Base-by-base conservation (phyloP, 2,329 filamentous ascomycete species). In the Trematosphaeria pertusa region DNA sequence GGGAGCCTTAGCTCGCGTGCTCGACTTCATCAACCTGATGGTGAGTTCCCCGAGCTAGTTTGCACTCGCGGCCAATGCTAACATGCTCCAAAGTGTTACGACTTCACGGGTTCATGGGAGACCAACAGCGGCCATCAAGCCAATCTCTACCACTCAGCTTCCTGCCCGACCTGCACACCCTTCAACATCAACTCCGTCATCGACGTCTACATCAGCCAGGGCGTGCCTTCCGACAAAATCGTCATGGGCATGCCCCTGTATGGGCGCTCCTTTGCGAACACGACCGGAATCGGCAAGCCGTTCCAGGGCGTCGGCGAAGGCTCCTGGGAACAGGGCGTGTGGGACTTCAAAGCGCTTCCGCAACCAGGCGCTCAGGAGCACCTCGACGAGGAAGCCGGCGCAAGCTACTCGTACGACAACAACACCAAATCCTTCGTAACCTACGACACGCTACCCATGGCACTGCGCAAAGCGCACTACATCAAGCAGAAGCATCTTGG, bases 241-340 rank as follows among this genome's bases (percentile, higher is more conserved):
- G 88, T 96, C 3, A 72, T 97, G 11, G 92, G 93, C 2, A 93
- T 97, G 88, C 92, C 93, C 2, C 77, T 97, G 10, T 97, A 97
- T 67, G 93, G 93, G 1, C 88, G 91, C 26, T 85, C 89, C 0
- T 97, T 97, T 69, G 80, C 85, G 58, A 83, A 85, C 54, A 97
- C 93, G 0, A 80, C 87, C 19, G 92, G 91, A 0, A 81, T 84
- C 0, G 93, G 93, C 1, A 71, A 77, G 22, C 74, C 83, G 0
- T 97, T 81, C 73, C 81, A 71, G 37, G 91, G 91, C 5, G 79
- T 89, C 7, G 92, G 91, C 1, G 79, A 86, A 43, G 93, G 91
- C 0, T 88, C 82, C 44, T 97, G 89, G 88, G 92, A 97, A 75
- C 78, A 81, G 6, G 64, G 62, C 6, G 84, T 96, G 1, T 89